Percentiles rank a stretch among this genome's conserved stretches.
phyloP scores from a whole-genome alignment of 192 early-diverging fungal species.

The Backusella tarrabulga region DNA sequence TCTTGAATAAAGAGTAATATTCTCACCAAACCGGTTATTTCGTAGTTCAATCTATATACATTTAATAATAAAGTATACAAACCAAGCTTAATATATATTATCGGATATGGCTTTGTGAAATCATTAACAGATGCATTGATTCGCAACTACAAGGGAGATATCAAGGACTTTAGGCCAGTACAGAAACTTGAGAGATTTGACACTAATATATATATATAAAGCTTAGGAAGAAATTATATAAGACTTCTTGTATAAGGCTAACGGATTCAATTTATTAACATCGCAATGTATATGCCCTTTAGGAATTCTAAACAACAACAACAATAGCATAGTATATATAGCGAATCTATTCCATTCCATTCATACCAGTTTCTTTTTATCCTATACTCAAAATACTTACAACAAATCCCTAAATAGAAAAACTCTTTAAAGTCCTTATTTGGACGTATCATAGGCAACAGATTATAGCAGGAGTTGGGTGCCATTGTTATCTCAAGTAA shows the following conservation, averaged over 20 bases:
- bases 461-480: neutral
- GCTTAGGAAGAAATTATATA: constrained; percentile 54
- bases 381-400: neutral
- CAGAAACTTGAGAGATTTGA: constrained; percentile 87
- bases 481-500: no score
- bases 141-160: constrained; percentile 62
- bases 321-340: neutral
- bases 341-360: neutral
- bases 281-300: neutral
- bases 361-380: neutral
- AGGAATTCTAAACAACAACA: neutral
- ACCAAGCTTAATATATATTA: neutral
- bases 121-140: constrained; percentile 57
- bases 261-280: neutral
- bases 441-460: neutral
- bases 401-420: neutral
- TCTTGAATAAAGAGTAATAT: neutral
- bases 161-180: constrained; percentile 66
- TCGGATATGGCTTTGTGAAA: constrained; percentile 57
- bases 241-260: neutral
- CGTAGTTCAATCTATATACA: neutral
- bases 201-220: constrained; percentile 55
- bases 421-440: neutral
- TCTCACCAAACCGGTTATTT: neutral
- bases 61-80: no score